Conservation (phyloP, 805 yeast species). For the Barnettozyma sp. region DNA sequence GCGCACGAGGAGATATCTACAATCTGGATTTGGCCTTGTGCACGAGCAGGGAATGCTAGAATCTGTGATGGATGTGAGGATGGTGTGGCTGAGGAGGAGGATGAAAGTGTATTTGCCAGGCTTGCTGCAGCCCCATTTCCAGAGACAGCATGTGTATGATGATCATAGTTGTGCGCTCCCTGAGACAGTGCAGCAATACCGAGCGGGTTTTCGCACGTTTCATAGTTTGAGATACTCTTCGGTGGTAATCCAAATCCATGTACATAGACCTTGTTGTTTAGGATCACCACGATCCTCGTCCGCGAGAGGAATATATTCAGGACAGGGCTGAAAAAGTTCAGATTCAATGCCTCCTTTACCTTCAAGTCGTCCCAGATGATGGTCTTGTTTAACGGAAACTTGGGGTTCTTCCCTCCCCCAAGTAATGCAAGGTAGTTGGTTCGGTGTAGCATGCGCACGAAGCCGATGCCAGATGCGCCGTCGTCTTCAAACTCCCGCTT, state of each 20-base stretch:
- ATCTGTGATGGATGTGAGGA: constrained; percentile 30
- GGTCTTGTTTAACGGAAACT: constrained; percentile 70
- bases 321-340: constrained; percentile 75
- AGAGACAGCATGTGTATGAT: too few species aligned
- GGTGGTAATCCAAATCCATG: constrained; percentile 84
- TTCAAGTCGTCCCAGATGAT: constrained; percentile 91
- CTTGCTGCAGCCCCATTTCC: too few species aligned
- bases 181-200: constrained; percentile 25
- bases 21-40: constrained; percentile 71
- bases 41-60: constrained; percentile 72
- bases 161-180: constrained; percentile 20
- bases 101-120: constrained; percentile 9
- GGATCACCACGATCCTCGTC: constrained; percentile 65
- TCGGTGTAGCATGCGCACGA: constrained; percentile 75
- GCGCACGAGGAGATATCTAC: constrained; percentile 66
- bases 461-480: constrained; percentile 68
- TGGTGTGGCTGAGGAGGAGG: not conserved
- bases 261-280: constrained; percentile 59
- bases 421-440: constrained; percentile 86
- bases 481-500: constrained; percentile 41
- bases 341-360: constrained; percentile 58
- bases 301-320: constrained; percentile 69
- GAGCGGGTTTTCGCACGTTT: constrained; percentile 24
- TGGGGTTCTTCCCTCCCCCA: constrained; percentile 83
- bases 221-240: constrained; percentile 36